Base-by-base conservation (phyloP, 2,329 filamentous ascomycete species). In the Fusarium austroafricanum region DNA sequence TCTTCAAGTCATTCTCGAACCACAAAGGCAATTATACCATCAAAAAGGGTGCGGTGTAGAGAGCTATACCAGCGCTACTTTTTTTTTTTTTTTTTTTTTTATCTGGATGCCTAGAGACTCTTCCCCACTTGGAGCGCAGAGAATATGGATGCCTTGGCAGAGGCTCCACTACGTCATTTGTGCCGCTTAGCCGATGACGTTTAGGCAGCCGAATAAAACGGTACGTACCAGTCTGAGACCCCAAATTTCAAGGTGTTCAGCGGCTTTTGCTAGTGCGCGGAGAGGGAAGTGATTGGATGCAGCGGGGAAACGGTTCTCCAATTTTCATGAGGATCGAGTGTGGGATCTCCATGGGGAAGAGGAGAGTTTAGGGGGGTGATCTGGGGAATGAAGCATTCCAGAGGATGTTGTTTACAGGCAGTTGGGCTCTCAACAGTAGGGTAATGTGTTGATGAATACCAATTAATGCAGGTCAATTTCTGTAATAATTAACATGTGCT, bases 131-230 rank as follows among this genome's bases (percentile, higher is more conserved):
- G 37, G 26, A 29, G 28, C 18, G 35, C 10, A 4, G n/a, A 20
- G 12, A 64, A 63, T 63, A 44, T 46, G 44, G 60, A 55, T 63
- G 60, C 60, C 60, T 63, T 63, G 59, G 51, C 59, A 40, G 17
- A 12, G n/a, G 4, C 46, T 26, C 58, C 53, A 64, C 61, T 37
- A 64, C 59, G 61, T 64, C 59, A 59, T 20, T 2, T n/a, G 61
- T 64, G 61, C 61, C 61, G 61, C 18, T 64, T 64, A 64, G 28
- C 61, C 61, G 61, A 64, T 52, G 39, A 64, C 52, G 52, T 64
- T 64, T 64, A 64, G 61, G 61, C 61, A 64, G 59, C 61, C 59
- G 61, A 64, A 64, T 64, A 33, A 64, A 64, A 40, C 6, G 44
- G 39, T 59, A 64, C 61, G 59, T 64, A 64, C 17, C 18, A 3